phyloP scores from a whole-genome alignment of 2,329 filamentous ascomycete species.

The Colletotrichum noveboracense region DNA sequence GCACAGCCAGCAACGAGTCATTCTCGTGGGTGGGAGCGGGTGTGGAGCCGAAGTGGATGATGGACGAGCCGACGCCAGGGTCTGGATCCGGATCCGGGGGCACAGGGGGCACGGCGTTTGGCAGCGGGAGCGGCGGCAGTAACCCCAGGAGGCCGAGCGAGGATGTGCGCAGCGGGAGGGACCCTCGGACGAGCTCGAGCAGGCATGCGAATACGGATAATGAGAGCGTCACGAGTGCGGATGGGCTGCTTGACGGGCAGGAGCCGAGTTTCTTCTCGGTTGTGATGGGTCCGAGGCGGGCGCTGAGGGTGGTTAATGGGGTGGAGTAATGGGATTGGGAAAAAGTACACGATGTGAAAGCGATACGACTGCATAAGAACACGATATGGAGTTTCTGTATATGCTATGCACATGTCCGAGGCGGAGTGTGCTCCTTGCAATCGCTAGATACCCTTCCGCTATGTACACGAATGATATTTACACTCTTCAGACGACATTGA shows the following conservation, averaged over 20 bases:
- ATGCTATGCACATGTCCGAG: not conserved
- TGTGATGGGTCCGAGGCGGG: slow-evolving; percentile 70
- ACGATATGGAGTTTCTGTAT: slow-evolving; percentile 1
- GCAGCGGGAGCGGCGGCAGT: slow-evolving; percentile 23
- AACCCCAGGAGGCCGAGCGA: slow-evolving; percentile 22
- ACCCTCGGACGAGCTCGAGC: slow-evolving; percentile 19
- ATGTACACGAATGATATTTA: not conserved
- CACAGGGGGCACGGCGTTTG: slow-evolving; percentile 3
- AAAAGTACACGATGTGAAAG: not conserved
- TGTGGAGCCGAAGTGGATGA: slow-evolving; percentile 34
- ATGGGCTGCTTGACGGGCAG: slow-evolving; percentile 64
- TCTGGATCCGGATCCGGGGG: slow-evolving; percentile 13
- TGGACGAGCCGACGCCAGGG: slow-evolving; percentile 26
- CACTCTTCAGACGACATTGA: not conserved
- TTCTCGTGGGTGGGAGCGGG: slow-evolving; percentile 38
- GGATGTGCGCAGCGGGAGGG: slow-evolving; percentile 14
- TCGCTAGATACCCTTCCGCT: slow-evolving; percentile 18
- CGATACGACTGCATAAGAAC: not conserved
- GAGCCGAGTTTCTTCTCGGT: slow-evolving; percentile 77
- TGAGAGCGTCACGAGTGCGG: slow-evolving; percentile 42
- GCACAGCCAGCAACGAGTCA: slow-evolving; percentile 22
- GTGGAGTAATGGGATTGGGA: slow-evolving; percentile 37
- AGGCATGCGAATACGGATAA: slow-evolving; percentile 30
- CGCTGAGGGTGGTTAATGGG: slow-evolving; percentile 70
- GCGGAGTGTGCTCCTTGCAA: not conserved